These are phyloP conservation scores for Kalmanozyma brasiliensis DNA, from an alignment of 1,284 basidiomycete species.

Conservation along the genomic window DNA sequence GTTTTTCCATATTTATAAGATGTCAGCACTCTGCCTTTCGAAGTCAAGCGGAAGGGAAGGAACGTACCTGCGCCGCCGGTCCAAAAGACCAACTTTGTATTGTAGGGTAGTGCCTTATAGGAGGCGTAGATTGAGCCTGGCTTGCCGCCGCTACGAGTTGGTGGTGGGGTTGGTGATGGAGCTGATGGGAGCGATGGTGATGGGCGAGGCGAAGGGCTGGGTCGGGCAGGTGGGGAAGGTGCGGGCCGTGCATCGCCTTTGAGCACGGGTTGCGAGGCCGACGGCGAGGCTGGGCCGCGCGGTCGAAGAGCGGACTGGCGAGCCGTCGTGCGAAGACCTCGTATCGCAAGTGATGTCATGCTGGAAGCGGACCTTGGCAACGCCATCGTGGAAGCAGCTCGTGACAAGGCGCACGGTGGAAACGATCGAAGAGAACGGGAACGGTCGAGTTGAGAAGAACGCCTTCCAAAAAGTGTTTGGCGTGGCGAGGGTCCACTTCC, in stretches of 20 bases:
- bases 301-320: not conserved
- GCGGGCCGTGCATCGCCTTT: constrained; percentile 13
- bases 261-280: constrained; percentile 15
- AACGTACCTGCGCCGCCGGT: constrained; percentile 35
- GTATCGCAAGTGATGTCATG: too few species aligned
- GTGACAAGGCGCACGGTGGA: too few species aligned
- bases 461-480: too few species aligned
- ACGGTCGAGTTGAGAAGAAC: too few species aligned
- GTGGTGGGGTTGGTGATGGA: not conserved
- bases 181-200: not conserved
- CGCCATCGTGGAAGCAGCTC: too few species aligned
- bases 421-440: too few species aligned
- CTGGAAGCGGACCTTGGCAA: too few species aligned
- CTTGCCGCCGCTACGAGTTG: constrained; percentile 32
- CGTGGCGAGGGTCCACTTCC: not conserved
- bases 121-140: constrained; percentile 6
- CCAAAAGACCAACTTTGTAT: constrained; percentile 39
- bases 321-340: not conserved
- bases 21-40: not conserved
- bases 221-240: constrained; percentile 7
- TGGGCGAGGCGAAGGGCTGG: not conserved
- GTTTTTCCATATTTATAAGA: not conserved
- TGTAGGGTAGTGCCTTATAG: constrained; percentile 27
- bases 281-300: not conserved
- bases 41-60: not conserved